Percentiles rank a stretch among this genome's conserved stretches.
Evolutionary conservation across 129 eudicot species (phyloP).

Genomic region (Chrysanthemum makinoi): DNA sequence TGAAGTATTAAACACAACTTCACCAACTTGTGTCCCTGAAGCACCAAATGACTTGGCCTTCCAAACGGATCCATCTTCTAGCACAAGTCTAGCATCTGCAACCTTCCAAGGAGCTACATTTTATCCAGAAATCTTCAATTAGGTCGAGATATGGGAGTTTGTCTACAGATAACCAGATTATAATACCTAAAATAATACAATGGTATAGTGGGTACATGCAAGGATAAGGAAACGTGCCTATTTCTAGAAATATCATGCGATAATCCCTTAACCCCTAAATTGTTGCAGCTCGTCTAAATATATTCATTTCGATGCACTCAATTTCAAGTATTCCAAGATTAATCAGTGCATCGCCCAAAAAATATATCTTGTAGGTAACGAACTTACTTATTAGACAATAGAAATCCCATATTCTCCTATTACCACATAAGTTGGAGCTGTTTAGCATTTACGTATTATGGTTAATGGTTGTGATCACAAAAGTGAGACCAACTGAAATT

Average conservation of each 20-base stretch:
- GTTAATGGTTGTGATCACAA: background rate
- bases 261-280: no score
- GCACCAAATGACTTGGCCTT: conserved; percentile 97
- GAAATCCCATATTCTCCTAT: background rate
- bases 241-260: no score
- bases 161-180: background rate
- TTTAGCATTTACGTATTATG: background rate
- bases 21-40: conserved; percentile 95
- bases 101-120: conserved; percentile 85
- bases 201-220: no score
- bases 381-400: conserved; percentile 7
- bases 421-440: background rate
- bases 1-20: conserved; percentile 96
- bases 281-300: background rate
- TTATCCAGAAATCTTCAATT: conserved; percentile 15
- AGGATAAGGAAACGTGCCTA: no score
- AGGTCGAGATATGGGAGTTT: conserved; percentile 10
- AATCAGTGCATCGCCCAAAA: background rate
- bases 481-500: no score
- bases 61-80: conserved; percentile 97
- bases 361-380: background rate
- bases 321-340: background rate
- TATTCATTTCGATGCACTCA: background rate
- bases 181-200: no score
- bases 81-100: conserved; percentile 95